A percentile compares a stretch with the other conserved stretches of the same genome.
Evolutionary conservation across 495 filamentous ascomycete genomes (phyloP).

Genomic region (Talaromyces trachyspermus): DNA sequence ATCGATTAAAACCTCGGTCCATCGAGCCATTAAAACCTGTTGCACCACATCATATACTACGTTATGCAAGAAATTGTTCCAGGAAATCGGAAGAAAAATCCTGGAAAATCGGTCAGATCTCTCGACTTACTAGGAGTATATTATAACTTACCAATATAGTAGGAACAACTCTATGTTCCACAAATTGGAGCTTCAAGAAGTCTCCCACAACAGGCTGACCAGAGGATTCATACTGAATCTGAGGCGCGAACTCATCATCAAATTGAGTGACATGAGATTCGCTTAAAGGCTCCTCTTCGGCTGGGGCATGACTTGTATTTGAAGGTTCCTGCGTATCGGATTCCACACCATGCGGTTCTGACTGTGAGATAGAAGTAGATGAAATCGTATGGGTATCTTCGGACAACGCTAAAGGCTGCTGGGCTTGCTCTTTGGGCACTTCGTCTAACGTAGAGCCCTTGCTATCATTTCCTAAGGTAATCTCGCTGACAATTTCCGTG

Average conservation of each 20-base stretch:
- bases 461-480: conserved; percentile 43
- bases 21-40: conserved; percentile 97
- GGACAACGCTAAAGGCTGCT: conserved; percentile 27
- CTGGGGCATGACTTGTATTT: background rate
- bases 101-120: conserved; percentile 27
- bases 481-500: conserved; percentile 40
- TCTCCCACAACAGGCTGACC: conserved; percentile 92
- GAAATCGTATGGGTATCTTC: conserved; percentile 65
- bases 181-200: conserved; percentile 93
- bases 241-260: conserved; percentile 29
- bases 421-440: conserved; percentile 7
- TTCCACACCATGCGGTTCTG: conserved; percentile 5
- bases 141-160: conserved; percentile 73
- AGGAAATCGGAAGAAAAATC: conserved; percentile 95
- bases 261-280: conserved; percentile 8
- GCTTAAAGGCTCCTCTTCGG: conserved; percentile 11
- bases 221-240: conserved; percentile 56
- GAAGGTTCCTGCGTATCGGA: background rate
- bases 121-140: conserved; percentile 1
- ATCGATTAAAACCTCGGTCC: conserved; percentile 90
- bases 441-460: conserved; percentile 9
- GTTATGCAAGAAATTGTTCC: conserved; percentile 99
- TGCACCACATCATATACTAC: conserved; percentile 99
- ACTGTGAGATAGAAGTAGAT: conserved; percentile 35
- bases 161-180: conserved; percentile 87